These are phyloP conservation scores for Metschnikowia orientalis DNA, from an alignment of 805 yeast genomes.

Conservation along the genomic window DNA sequence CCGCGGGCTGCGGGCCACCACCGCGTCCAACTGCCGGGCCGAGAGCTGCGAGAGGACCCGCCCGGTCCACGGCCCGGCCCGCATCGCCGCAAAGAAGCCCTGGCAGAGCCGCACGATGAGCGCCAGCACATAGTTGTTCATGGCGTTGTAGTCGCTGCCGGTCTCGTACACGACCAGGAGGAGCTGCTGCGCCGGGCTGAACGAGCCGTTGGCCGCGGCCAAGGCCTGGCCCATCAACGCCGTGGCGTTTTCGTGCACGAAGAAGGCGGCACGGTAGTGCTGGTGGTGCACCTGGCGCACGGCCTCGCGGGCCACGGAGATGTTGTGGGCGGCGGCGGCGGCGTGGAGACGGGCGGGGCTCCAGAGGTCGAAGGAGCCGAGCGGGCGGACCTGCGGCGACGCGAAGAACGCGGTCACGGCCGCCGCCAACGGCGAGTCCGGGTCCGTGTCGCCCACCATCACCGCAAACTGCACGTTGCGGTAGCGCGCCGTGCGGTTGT, in stretches of 20 bases:
- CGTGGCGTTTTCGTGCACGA: constrained; percentile 28
- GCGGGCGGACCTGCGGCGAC: constrained; percentile 17
- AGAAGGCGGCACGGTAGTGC: constrained; percentile 28
- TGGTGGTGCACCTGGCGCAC: constrained; percentile 29
- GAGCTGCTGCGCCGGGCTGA: constrained; percentile 19
- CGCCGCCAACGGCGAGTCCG: constrained; percentile 4
- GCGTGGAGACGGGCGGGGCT: constrained; percentile 15
- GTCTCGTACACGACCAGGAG: constrained; percentile 29
- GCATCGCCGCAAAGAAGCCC: constrained; percentile 17
- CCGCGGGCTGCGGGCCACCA: constrained; percentile 20
- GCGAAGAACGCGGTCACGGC: constrained; percentile 19
- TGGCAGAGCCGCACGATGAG: constrained; percentile 16
- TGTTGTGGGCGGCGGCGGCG: constrained; percentile 20
- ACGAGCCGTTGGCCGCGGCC: constrained; percentile 11
- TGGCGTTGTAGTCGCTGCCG: constrained; percentile 32
- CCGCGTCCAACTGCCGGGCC: constrained; percentile 5
- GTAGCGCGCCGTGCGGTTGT: constrained; percentile 19
- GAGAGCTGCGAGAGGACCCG: constrained; percentile 15
- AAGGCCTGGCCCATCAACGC: constrained; percentile 21
- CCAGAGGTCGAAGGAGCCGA: constrained; percentile 26
- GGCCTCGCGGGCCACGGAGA: constrained; percentile 25
- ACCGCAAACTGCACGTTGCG: constrained; percentile 24
- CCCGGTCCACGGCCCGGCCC: constrained; percentile 18
- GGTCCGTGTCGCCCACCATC: constrained; percentile 22
- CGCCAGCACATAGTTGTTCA: constrained; percentile 20